phyloP scores from a whole-genome alignment of 805 yeast species.

The Wickerhamomyces ciferrii region DNA sequence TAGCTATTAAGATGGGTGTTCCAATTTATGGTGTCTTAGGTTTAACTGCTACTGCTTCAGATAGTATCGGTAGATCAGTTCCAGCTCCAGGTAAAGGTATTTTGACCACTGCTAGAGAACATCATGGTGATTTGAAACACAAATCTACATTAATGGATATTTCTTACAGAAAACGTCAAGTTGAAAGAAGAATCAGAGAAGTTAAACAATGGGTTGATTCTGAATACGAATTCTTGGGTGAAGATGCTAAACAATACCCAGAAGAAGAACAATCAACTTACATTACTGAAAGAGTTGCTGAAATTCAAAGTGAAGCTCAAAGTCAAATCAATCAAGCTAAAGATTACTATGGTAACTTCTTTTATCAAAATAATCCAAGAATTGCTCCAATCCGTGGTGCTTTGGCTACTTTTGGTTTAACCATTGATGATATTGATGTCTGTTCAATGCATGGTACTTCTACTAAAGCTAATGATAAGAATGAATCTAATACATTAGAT shows the following conservation, averaged over 20 bases:
- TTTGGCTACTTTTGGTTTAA: constrained; percentile 86
- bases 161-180: constrained; percentile 90
- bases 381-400: constrained; percentile 98
- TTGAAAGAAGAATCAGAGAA: constrained; percentile 71
- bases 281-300: constrained; percentile 81
- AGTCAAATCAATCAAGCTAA: constrained; percentile 86
- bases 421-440: constrained; percentile 92
- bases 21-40: constrained; percentile 97
- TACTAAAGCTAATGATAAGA: constrained; percentile 97
- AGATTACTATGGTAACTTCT: constrained; percentile 92
- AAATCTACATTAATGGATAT: constrained; percentile 80
- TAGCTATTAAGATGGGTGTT: constrained; percentile 97
- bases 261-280: constrained; percentile 50
- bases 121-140: constrained; percentile 74
- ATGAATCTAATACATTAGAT: constrained; percentile 89
- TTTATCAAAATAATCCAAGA: constrained; percentile 85
- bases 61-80: constrained; percentile 97
- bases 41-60: constrained; percentile 93
- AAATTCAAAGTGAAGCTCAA: constrained; percentile 76
- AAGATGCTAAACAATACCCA: constrained; percentile 57
- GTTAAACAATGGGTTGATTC: constrained; percentile 79
- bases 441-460: constrained; percentile 99
- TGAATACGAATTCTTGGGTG: constrained; percentile 66
- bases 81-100: constrained; percentile 99
- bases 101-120: constrained; percentile 95